Conservation (phyloP, 129 eudicot genomes). For the Cynara cardunculus region DNA sequence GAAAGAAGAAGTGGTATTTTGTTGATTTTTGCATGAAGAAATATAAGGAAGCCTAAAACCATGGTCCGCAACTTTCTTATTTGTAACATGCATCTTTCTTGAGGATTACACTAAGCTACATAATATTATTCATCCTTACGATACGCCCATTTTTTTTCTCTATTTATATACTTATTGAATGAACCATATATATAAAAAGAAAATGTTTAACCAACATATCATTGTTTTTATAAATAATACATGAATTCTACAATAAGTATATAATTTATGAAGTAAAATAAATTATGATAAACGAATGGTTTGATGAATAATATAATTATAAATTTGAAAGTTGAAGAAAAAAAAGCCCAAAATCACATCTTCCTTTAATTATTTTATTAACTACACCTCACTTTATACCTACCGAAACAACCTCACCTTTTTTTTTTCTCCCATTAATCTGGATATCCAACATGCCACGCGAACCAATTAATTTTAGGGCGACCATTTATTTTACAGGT, state of each 20-base stretch:
- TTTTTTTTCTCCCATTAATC: too few relatives aligned
- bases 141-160: not conserved
- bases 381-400: slow-evolving; percentile 59
- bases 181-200: too few relatives aligned
- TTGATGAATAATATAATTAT: not conserved
- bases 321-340: slow-evolving; percentile 9
- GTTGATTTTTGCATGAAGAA: not conserved
- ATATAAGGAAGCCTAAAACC: not conserved
- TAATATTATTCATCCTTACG: not conserved
- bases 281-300: not conserved
- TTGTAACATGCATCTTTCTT: not conserved
- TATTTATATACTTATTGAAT: too few relatives aligned
- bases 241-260: not conserved
- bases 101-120: not conserved
- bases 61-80: not conserved
- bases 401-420: slow-evolving; percentile 45
- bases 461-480: too few relatives aligned
- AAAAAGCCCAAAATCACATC: slow-evolving; percentile 30
- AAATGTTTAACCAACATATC: not conserved
- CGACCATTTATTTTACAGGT: too few relatives aligned
- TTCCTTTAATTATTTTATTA: slow-evolving; percentile 29
- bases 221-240: not conserved
- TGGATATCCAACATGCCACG: too few relatives aligned
- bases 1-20: not conserved
- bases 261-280: not conserved